Evolutionary conservation across 352 stramenopile genomes (phyloP), one percentile per base, ranked within the genome.

Genomic region (Phytophthora fragariae): DNA sequence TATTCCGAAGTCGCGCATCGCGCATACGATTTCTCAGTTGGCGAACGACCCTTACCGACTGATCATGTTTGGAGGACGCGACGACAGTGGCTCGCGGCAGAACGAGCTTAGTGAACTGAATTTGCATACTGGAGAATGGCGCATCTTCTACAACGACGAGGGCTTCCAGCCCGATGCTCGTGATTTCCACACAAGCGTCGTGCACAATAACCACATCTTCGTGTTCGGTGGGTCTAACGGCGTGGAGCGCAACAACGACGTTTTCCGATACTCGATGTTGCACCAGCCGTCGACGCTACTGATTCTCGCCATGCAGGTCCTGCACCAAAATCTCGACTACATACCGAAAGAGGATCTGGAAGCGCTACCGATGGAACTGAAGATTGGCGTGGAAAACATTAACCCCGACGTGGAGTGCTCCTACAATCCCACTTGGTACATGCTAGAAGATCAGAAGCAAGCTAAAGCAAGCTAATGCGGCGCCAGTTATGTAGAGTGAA

Each of bases 161-260:
- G 79, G 73, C 0, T 86, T 85, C n/a, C 82, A 90, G 63, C 89
- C 89, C 17, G 89, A 95, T 59, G 82, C 89, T 54, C 83, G 89
- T 53, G 89, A 95, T 63, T 95, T 95, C 69, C 89, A 95, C 79
- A 92, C 86, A 6, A 88, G 81, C 8, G 79, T 93, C 44, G 85
- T 92, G 72, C 79, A 93, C 68, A 75, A 93, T 33, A 77, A 90
- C 52, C 80, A 88, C 55, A 90, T 95, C 59, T 95, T 92, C 65
- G 81, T 95, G 17, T 95, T 95, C 39, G 89, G 89, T 49, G 89
- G 89, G 27, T 95, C 89, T 5, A 95, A 95, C 46, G 89, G 89
- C n/a, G 79, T 90, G 21, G 86, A 95, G 76, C 76, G 88, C 24
- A 95, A 92, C 75, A 95, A 93, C 35, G 86, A 95, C 53, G 83